phyloP scores from a whole-genome alignment of 2,329 filamentous ascomycete genomes.

The Monosporascus sp. region DNA sequence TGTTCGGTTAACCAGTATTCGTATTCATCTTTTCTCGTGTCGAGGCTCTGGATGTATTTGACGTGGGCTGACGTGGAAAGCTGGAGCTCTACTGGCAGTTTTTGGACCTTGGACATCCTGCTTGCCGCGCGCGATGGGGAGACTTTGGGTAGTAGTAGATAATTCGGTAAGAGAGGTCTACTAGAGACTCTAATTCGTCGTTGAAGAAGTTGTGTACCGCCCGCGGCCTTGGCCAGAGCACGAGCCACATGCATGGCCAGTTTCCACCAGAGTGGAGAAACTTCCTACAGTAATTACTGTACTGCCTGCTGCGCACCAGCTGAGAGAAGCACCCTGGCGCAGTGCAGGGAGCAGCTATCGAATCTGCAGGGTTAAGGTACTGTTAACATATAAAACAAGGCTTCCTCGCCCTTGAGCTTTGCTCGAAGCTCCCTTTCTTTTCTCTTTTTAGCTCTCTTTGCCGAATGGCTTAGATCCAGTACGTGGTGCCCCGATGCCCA shows the following conservation, averaged over 20 bases:
- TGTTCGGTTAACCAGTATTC: constrained; percentile 99
- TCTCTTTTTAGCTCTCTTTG: constrained; percentile 36
- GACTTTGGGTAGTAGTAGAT: too few relatives aligned
- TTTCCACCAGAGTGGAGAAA: too few relatives aligned
- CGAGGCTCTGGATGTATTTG: constrained; percentile 85
- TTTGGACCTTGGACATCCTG: constrained; percentile 29
- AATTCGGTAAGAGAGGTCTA: too few relatives aligned
- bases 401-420: constrained; percentile 1
- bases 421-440: constrained; percentile 7
- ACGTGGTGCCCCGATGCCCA: not conserved
- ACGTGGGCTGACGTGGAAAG: constrained; percentile 63
- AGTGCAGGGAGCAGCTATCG: too few relatives aligned
- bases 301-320: too few relatives aligned
- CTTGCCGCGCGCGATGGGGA: not conserved
- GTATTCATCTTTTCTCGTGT: constrained; percentile 87
- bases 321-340: too few relatives aligned
- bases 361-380: too few relatives aligned
- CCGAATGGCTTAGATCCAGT: constrained; percentile 51
- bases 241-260: too few relatives aligned
- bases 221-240: too few relatives aligned
- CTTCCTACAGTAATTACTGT: too few relatives aligned
- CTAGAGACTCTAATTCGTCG: too few relatives aligned
- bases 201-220: too few relatives aligned
- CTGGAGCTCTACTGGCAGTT: constrained; percentile 34
- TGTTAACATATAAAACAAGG: not conserved